A percentile compares a stretch with the other conserved stretches of the same genome.
phyloP scores from a whole-genome alignment of 768 basidiomycete genomes.

The Tulasnella sp. region DNA sequence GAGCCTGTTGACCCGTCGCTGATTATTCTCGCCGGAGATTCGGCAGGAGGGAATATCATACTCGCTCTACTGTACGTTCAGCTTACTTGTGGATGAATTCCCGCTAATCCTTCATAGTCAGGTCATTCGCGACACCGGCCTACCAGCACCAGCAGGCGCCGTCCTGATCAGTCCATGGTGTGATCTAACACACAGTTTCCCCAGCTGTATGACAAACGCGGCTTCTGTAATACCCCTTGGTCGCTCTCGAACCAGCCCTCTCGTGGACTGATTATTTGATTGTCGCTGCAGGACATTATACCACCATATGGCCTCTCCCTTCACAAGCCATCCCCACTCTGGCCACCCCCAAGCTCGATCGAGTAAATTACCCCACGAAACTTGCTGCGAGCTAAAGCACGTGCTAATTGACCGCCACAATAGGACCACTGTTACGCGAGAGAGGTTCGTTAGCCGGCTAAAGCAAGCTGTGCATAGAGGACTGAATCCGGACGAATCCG shows the following conservation, averaged over 20 bases:
- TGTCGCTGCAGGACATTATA: slow-evolving; percentile 58
- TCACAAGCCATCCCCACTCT: slow-evolving; percentile 61
- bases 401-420: slow-evolving; percentile 32
- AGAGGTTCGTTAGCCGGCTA: slow-evolving; percentile 9
- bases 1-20: slow-evolving; percentile 68
- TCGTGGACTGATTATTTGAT: background rate
- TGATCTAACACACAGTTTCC: slow-evolving; percentile 92
- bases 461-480: slow-evolving; percentile 8
- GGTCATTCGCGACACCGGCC: slow-evolving; percentile 66
- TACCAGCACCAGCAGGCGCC: slow-evolving; percentile 81
- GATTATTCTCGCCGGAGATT: slow-evolving; percentile 84
- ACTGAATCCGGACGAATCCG: slow-evolving; percentile 7
- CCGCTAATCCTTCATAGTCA: slow-evolving; percentile 41
- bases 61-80: slow-evolving; percentile 53
- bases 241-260: background rate
- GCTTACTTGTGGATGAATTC: background rate
- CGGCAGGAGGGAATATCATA: slow-evolving; percentile 83
- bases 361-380: slow-evolving; percentile 21
- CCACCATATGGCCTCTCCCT: slow-evolving; percentile 60
- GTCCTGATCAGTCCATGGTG: slow-evolving; percentile 91
- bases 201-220: slow-evolving; percentile 77
- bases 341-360: slow-evolving; percentile 41
- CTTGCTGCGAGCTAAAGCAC: slow-evolving; percentile 27
- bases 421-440: slow-evolving; percentile 38
- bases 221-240: slow-evolving; percentile 48